A percentile compares a stretch with the other conserved stretches of the same genome.
These are phyloP conservation scores for Dalbergia oliveri DNA, from an alignment of 306 rosid genomes.

Conservation along the genomic window DNA sequence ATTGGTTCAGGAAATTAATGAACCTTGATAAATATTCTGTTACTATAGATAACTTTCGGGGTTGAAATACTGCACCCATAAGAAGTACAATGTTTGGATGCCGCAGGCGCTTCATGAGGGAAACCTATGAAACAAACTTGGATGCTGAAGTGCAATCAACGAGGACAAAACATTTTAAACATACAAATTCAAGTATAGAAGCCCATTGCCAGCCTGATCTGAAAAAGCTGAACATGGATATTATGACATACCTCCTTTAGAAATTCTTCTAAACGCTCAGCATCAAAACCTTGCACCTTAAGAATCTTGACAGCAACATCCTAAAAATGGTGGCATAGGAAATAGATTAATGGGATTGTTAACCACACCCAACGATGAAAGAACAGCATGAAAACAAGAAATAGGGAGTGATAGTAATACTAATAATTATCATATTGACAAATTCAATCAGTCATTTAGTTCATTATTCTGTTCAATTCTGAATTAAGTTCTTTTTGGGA, in stretches of 20 bases:
- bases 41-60: slow-evolving; percentile 91
- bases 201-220: not conserved
- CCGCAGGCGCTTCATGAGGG: slow-evolving; percentile 87
- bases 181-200: slow-evolving; percentile 19
- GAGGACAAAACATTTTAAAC: not conserved
- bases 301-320: slow-evolving; percentile 99
- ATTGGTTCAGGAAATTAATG: slow-evolving; percentile 38
- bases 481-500: too few species aligned
- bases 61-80: slow-evolving; percentile 95
- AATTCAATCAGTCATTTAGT: too few species aligned
- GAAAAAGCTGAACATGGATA: slow-evolving; percentile 1
- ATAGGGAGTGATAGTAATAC: not conserved
- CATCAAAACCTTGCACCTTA: slow-evolving; percentile 82
- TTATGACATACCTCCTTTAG: slow-evolving; percentile 73
- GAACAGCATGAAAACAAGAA: slow-evolving; percentile 36
- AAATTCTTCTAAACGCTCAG: slow-evolving; percentile 77
- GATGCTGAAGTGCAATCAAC: slow-evolving; percentile 41
- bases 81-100: slow-evolving; percentile 48
- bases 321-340: slow-evolving; percentile 50
- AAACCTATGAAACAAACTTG: slow-evolving; percentile 67
- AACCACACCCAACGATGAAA: slow-evolving; percentile 13
- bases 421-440: slow-evolving; percentile 14
- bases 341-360: slow-evolving; percentile 28
- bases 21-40: slow-evolving; percentile 96
- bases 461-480: too few species aligned